A percentile compares a stretch with the other conserved stretches of the same genome.
Conservation (phyloP, 139 green algal genomes). For the Ettlia oleoabundans region DNA sequence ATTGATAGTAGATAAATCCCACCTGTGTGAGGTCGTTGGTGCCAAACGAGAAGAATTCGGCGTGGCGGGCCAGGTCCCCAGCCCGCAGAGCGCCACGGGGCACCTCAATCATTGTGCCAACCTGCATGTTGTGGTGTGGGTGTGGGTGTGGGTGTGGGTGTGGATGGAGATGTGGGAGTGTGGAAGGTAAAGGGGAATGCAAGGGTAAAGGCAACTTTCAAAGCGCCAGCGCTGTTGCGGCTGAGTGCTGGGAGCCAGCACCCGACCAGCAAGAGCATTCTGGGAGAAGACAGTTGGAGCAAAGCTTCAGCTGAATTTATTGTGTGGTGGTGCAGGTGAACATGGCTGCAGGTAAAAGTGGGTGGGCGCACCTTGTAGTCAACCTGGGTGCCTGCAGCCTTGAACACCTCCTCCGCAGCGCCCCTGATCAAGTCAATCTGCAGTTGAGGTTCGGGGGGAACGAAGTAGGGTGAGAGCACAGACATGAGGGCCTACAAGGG, state of each 20-base stretch:
- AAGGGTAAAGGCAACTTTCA: too few species aligned
- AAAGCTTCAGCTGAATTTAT: too few species aligned
- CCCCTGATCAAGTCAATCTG: slow-evolving; percentile 54
- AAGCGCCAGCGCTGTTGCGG: too few species aligned
- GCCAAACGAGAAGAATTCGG: slow-evolving; percentile 95
- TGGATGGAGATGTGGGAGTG: too few species aligned
- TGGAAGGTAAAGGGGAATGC: too few species aligned
- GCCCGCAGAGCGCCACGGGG: slow-evolving; percentile 83
- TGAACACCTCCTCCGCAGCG: slow-evolving; percentile 56
- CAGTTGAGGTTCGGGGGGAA: background rate
- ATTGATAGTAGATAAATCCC: too few species aligned
- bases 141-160: background rate
- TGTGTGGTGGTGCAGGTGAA: background rate
- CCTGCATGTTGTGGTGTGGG: too few species aligned
- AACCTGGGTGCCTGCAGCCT: slow-evolving; percentile 44
- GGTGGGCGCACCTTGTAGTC: slow-evolving; percentile 59
- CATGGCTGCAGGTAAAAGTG: background rate
- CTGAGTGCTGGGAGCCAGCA: too few species aligned
- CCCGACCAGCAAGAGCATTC: too few species aligned
- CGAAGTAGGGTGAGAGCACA: too few species aligned
- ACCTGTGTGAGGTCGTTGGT: slow-evolving; percentile 96
- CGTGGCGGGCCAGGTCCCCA: slow-evolving; percentile 75
- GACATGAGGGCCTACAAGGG: background rate
- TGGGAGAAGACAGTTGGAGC: too few species aligned
- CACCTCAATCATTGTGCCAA: slow-evolving; percentile 95